phyloP scores from a whole-genome alignment of 108 stramenopile genomes.

The Cyclostephanos invisitatus region DNA sequence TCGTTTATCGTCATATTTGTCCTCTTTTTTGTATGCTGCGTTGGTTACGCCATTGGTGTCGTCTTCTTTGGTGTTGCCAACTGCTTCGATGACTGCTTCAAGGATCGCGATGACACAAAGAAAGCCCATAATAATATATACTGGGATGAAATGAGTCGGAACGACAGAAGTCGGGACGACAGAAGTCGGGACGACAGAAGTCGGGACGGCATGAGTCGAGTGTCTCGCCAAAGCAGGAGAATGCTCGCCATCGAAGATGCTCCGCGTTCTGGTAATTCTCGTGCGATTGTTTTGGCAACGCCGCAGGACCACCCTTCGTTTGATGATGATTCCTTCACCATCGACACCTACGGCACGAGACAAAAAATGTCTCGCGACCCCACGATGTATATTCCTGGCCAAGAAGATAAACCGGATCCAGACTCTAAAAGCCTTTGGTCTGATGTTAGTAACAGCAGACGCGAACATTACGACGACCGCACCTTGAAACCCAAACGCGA shows the following conservation, averaged over 20 bases:
- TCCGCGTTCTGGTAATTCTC: not conserved
- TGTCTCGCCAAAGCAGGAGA: not conserved
- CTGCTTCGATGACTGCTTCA: conserved; percentile 1
- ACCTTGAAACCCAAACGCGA: not conserved
- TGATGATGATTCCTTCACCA: not conserved
- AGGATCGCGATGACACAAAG: conserved; percentile 16
- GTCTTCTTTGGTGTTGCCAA: conserved; percentile 8
- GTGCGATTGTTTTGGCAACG: not conserved
- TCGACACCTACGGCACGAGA: conserved; percentile 1
- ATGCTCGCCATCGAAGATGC: not conserved
- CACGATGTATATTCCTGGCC: conserved; percentile 15
- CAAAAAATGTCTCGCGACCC: conserved; percentile 5
- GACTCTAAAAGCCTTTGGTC: no score
- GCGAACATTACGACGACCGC: not conserved
- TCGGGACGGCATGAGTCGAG: not conserved
- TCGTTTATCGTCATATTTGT: conserved; percentile 34
- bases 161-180: conserved; percentile 13
- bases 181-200: conserved; percentile 7
- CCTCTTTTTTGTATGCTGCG: conserved; percentile 19
- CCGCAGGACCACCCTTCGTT: not conserved
- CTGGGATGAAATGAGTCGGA: conserved; percentile 2
- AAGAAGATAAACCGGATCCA: conserved; percentile 13
- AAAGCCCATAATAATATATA: conserved; percentile 23
- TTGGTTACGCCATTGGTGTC: conserved; percentile 33
- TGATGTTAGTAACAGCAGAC: not conserved